Evolutionary conservation across 768 basidiomycete genomes (phyloP).

Genomic region (Phanerodontia chrysosporium): DNA sequence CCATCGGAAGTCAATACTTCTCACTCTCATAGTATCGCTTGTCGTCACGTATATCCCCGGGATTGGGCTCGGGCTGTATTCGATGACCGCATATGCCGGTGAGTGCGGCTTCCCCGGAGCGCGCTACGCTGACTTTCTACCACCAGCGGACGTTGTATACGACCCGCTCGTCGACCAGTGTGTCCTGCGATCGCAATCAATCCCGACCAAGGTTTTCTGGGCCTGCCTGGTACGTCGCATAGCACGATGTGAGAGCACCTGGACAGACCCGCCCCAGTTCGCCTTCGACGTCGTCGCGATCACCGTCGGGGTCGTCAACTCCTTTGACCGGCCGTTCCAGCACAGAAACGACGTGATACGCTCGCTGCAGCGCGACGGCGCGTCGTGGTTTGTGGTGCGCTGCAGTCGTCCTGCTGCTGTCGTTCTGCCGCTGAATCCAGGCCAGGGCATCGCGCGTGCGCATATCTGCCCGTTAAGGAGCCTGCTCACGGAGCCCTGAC

Average conservation of each 20-base stretch:
- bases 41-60: background rate
- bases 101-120: background rate
- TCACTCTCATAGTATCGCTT: background rate
- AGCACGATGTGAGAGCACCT: background rate
- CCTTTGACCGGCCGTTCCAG: background rate
- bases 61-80: background rate
- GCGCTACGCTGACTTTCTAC: background rate
- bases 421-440: background rate
- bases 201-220: background rate
- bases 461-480: too few species aligned
- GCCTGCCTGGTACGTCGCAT: slow-evolving; percentile 3
- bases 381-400: background rate
- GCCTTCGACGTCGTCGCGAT: background rate
- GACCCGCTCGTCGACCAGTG: background rate
- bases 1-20: background rate
- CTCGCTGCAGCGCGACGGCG: background rate
- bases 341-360: background rate
- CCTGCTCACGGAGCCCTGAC: too few species aligned
- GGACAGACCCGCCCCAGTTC: background rate
- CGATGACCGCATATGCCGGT: background rate
- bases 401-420: too few species aligned
- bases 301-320: background rate
- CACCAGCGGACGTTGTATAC: background rate
- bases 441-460: too few species aligned
- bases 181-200: background rate